These are phyloP conservation scores for Triticum timopheevii DNA, from an alignment of 176 grass and related monocot species.

Conservation along the genomic window DNA sequence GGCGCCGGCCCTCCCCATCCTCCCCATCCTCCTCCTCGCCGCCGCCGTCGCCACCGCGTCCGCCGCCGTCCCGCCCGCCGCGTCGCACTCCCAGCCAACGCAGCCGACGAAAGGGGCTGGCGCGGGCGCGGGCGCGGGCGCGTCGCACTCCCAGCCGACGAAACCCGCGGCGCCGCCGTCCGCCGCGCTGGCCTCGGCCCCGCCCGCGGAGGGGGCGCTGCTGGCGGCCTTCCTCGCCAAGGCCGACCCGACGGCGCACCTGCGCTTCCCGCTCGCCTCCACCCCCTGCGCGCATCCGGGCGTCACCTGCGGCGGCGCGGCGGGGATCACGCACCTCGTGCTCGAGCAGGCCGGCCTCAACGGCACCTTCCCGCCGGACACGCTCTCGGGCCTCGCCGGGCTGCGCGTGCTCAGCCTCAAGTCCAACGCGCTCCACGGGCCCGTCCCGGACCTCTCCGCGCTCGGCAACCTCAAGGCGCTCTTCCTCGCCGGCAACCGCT, in stretches of 20 bases:
- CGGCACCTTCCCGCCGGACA: slow-evolving; percentile 51
- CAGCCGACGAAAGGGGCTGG: not conserved
- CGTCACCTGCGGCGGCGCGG: slow-evolving; percentile 41
- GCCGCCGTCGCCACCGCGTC: not conserved
- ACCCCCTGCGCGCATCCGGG: slow-evolving; percentile 46
- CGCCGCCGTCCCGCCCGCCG: not conserved
- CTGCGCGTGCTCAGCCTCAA: slow-evolving; percentile 95
- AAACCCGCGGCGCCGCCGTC: slow-evolving; percentile 13
- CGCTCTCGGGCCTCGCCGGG: slow-evolving; percentile 50
- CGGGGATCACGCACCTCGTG: slow-evolving; percentile 59
- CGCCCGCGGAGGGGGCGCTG: not conserved
- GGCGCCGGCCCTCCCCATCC: slow-evolving; percentile 8
- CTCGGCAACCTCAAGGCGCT: slow-evolving; percentile 85
- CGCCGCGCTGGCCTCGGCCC: not conserved
- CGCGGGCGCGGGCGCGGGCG: not conserved
- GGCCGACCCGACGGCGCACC: slow-evolving; percentile 56
- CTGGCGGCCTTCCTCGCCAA: slow-evolving; percentile 73
- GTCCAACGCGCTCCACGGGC: slow-evolving; percentile 64
- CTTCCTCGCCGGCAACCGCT: slow-evolving; percentile 70
- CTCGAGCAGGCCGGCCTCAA: slow-evolving; percentile 62
- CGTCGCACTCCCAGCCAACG: slow-evolving; percentile 31
- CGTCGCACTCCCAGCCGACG: slow-evolving; percentile 29
- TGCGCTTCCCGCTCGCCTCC: slow-evolving; percentile 15
- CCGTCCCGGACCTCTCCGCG: slow-evolving; percentile 71
- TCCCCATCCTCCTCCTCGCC: not conserved